These are phyloP conservation scores for Stylosanthes scabra DNA, from an alignment of 331 rosid genomes.

Conservation along the genomic window DNA sequence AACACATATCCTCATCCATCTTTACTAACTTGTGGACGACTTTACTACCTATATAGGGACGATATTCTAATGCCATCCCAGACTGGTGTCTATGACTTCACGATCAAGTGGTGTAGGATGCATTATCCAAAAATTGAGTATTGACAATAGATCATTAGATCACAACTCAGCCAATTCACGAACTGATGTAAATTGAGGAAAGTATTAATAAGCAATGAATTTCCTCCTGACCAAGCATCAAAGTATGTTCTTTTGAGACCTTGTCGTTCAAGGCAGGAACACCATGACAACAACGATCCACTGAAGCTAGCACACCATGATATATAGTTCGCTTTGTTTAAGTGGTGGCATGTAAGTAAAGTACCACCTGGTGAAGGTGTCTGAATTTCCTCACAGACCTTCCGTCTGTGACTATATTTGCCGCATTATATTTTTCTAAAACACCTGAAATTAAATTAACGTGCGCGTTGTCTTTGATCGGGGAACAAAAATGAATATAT, in stretches of 20 bases:
- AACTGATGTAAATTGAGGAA: slow-evolving; percentile 54
- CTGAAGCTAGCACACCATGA: slow-evolving; percentile 40
- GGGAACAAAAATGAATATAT: too few species aligned
- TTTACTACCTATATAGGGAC: slow-evolving; percentile 47
- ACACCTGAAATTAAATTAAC: too few species aligned
- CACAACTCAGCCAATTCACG: slow-evolving; percentile 51
- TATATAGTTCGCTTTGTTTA: slow-evolving; percentile 42
- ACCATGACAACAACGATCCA: slow-evolving; percentile 39
- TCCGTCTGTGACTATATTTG: too few species aligned
- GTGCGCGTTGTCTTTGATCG: too few species aligned
- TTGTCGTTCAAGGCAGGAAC: slow-evolving; percentile 58
- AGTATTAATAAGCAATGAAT: slow-evolving; percentile 50
- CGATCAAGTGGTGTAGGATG: slow-evolving; percentile 55
- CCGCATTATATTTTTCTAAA: too few species aligned
- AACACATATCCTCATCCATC: too few species aligned
- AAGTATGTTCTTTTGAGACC: slow-evolving; percentile 59
- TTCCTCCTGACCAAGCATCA: slow-evolving; percentile 46
- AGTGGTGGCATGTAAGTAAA: slow-evolving; percentile 45
- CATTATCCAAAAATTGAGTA: slow-evolving; percentile 55
- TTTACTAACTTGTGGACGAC: too few species aligned
- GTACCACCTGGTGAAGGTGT: slow-evolving; percentile 52
- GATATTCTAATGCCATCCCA: slow-evolving; percentile 57
- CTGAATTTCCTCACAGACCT: slow-evolving; percentile 46
- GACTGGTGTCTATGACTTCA: slow-evolving; percentile 53
- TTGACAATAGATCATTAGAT: slow-evolving; percentile 44